Base-by-base conservation (phyloP, 2,329 filamentous ascomycete genomes). In the Alternaria ventricosa region DNA sequence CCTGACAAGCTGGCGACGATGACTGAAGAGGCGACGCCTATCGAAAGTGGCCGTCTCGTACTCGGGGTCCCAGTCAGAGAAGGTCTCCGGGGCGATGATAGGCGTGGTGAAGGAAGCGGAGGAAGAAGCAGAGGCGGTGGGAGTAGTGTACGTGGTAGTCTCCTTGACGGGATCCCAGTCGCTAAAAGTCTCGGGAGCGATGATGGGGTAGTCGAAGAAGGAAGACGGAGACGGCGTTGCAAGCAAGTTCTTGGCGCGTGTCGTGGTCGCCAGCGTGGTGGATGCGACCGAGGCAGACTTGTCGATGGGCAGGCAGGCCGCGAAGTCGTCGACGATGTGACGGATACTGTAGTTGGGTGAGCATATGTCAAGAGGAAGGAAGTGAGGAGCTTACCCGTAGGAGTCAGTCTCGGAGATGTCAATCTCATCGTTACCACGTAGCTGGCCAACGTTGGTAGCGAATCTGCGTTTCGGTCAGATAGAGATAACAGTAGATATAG, bases 371-470 rank as follows among this genome's bases (percentile, higher is more conserved):
- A 8, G n/a, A 18, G 12, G n/a, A 2, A 28, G 18, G 5, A 2
- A 6, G 10, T 27, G 9, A 18, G 4, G 3, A 22, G 36, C 57
- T 45, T 51, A 60, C 61, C 57, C 57, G 15, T 56, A 64, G 9
- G 55, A 56, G 13, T 61, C 46, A 5, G 53, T 64, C 18, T 41
- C 36, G 3, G 50, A 56, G 18, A 64, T 61, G 30, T 43, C 33
- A 33, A 59, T 28, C 9, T 50, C 6, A n/a, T 45, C 15, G 10
- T 27, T n/a, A 18, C 53, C 61, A 22, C 53, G 46, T 13, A 8
- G 28, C 33, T 66, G 64, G 6, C 64, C 64, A 15, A 49, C 7
- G 47, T 66, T 66, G 18, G 56, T 64, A 41, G 61, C 64, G 11
- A 54, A 66, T 22, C 51, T 56, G 41, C 23, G 2, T 13, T 10